Conservation (phyloP, 2,329 filamentous ascomycete genomes). For the Emericellopsis atlantica region DNA sequence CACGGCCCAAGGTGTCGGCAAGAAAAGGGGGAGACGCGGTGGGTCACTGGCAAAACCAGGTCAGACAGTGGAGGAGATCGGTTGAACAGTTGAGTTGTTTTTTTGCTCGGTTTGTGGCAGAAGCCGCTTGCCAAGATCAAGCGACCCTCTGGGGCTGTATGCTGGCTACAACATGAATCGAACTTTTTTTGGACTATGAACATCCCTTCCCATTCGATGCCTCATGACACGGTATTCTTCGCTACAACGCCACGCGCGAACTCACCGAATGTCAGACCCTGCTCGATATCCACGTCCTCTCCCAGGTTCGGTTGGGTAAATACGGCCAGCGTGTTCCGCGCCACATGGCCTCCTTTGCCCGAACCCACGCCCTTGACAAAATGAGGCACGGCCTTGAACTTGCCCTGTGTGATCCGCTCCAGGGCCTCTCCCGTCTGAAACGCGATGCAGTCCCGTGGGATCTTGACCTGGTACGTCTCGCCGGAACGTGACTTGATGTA, state of each 20-base stretch:
- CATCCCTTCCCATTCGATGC: no score
- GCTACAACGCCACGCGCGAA: conserved; percentile 54
- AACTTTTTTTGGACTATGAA: no score
- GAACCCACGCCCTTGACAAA: conserved; percentile 70
- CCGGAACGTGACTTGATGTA: conserved; percentile 85
- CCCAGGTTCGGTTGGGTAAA: conserved; percentile 94
- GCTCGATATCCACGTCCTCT: conserved; percentile 59
- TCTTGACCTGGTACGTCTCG: conserved; percentile 77
- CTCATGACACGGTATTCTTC: conserved; percentile 40
- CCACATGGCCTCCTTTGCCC: conserved; percentile 41
- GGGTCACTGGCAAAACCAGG: no score
- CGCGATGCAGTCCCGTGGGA: conserved; percentile 81
- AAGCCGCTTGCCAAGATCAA: no score
- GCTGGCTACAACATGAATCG: no score
- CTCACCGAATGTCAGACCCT: conserved; percentile 59
- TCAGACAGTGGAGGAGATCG: no score
- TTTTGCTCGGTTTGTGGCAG: no score
- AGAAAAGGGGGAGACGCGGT: not conserved
- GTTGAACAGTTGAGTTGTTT: no score
- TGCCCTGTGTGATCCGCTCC: conserved; percentile 80
- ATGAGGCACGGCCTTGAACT: conserved; percentile 90
- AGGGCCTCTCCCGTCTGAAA: conserved; percentile 94
- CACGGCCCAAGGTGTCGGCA: not conserved
- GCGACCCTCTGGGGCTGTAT: no score
- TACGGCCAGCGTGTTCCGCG: conserved; percentile 82